These are phyloP conservation scores for Saposhnikovia divaricata DNA, from an alignment of 129 eudicot genomes.

Conservation along the genomic window DNA sequence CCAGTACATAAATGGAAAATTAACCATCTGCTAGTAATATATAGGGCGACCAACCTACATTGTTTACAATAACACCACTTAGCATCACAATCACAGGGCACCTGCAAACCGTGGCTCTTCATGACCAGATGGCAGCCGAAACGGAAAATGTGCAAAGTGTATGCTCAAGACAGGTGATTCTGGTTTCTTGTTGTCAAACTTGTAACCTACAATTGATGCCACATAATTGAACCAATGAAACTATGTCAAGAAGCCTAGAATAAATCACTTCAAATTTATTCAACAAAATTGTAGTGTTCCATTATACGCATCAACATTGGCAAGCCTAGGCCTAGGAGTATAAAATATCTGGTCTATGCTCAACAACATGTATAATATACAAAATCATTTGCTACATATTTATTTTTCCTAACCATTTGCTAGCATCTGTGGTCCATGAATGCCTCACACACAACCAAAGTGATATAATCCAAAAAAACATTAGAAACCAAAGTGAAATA, in stretches of 20 bases:
- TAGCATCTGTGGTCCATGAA: neutral
- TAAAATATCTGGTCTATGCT: neutral
- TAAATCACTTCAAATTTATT: neutral
- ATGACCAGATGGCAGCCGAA: conserved; percentile 52
- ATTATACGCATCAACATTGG: neutral
- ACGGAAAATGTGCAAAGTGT: conserved; percentile 86
- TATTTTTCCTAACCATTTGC: neutral
- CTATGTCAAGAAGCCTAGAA: neutral
- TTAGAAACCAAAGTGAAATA: neutral
- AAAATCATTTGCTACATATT: neutral
- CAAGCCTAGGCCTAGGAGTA: neutral
- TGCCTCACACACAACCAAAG: neutral
- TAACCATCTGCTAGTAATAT: neutral
- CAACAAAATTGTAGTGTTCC: neutral
- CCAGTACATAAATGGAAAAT: neutral
- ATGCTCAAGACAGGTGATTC: conserved; percentile 58
- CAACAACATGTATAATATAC: neutral
- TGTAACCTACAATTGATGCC: conserved; percentile 45
- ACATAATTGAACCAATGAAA: neutral
- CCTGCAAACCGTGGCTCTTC: neutral
- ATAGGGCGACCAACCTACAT: neutral
- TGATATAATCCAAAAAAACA: neutral
- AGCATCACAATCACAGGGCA: neutral
- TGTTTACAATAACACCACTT: neutral
- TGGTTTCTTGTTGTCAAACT: conserved; percentile 82